Percentiles rank a stretch among this genome's conserved stretches.
phyloP scores from a whole-genome alignment of 2,329 filamentous ascomycete genomes.

The Arthroderma uncinatum region DNA sequence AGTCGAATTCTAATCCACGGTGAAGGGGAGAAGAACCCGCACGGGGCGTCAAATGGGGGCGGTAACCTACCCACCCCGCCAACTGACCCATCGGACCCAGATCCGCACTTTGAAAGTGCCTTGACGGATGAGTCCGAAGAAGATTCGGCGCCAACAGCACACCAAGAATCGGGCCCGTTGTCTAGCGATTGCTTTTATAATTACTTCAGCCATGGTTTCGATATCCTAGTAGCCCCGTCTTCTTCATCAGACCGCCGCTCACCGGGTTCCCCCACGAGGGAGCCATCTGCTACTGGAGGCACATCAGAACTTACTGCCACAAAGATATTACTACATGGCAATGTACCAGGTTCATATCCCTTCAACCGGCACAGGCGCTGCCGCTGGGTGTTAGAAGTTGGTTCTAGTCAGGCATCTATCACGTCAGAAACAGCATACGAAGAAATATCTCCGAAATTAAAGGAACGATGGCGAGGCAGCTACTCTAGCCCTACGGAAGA shows the following conservation, averaged over 20 bases:
- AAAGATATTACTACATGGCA: conserved; percentile 87
- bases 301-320: conserved; percentile 67
- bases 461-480: conserved; percentile 56
- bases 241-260: conserved; percentile 53
- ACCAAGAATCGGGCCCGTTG: conserved; percentile 47
- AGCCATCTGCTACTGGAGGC: conserved; percentile 15
- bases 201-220: conserved; percentile 92
- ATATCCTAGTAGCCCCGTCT: conserved; percentile 70
- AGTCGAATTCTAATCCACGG: conserved; percentile 75
- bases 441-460: conserved; percentile 58
- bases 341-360: conserved; percentile 88
- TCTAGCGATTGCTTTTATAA: conserved; percentile 71
- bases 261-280: conserved; percentile 36
- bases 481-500: conserved; percentile 49
- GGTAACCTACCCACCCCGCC: conserved; percentile 22
- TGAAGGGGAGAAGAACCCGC: conserved; percentile 20
- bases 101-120: conserved; percentile 62
- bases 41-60: background rate
- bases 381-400: conserved; percentile 62
- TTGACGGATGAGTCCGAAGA: conserved; percentile 57
- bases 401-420: conserved; percentile 37
- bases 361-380: conserved; percentile 90
- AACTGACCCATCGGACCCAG: conserved; percentile 47
- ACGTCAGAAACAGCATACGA: conserved; percentile 69
- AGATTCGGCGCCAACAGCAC: conserved; percentile 44